Conservation (phyloP, 768 basidiomycete genomes). For the Boletus vinaceobasis region DNA sequence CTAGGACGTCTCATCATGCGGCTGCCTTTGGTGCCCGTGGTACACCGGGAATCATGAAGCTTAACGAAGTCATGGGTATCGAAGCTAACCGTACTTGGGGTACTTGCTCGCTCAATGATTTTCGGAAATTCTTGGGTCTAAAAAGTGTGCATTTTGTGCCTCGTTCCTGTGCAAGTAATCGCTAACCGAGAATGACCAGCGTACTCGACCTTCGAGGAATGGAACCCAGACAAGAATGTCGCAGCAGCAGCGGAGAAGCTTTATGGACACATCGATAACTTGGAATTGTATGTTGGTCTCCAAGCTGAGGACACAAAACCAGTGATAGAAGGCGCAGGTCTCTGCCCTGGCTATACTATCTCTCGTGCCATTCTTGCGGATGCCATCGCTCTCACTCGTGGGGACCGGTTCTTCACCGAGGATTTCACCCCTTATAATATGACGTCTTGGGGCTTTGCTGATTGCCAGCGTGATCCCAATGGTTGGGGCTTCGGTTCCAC, state of each 20-base stretch:
- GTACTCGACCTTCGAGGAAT: conserved; percentile 69
- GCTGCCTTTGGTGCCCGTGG: conserved; percentile 73
- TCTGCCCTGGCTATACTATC: conserved; percentile 85
- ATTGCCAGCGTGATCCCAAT: conserved; percentile 70
- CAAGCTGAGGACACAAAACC: conserved; percentile 78
- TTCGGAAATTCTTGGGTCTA: conserved; percentile 75
- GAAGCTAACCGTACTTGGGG: conserved; percentile 76
- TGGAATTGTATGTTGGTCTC: conserved; percentile 80
- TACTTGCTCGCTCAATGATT: conserved; percentile 80
- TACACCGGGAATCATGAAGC: conserved; percentile 69
- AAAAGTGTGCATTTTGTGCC: conserved; percentile 47
- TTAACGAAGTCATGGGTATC: conserved; percentile 85
- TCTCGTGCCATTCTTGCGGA: conserved; percentile 84
- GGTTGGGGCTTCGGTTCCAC: conserved; percentile 71
- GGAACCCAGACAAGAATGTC: conserved; percentile 73
- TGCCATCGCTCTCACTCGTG: conserved; percentile 82
- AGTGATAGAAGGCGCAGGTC: conserved; percentile 72
- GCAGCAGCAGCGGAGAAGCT: conserved; percentile 71
- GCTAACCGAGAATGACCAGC: conserved; percentile 37
- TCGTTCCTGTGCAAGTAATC: not conserved
- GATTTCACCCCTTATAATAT: conserved; percentile 80
- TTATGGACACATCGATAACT: conserved; percentile 69
- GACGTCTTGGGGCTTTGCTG: conserved; percentile 81
- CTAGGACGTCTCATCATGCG: conserved; percentile 68
- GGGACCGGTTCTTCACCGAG: conserved; percentile 78